Conservation (phyloP, 768 basidiomycete genomes). For the Xanthoconium purpureum region DNA sequence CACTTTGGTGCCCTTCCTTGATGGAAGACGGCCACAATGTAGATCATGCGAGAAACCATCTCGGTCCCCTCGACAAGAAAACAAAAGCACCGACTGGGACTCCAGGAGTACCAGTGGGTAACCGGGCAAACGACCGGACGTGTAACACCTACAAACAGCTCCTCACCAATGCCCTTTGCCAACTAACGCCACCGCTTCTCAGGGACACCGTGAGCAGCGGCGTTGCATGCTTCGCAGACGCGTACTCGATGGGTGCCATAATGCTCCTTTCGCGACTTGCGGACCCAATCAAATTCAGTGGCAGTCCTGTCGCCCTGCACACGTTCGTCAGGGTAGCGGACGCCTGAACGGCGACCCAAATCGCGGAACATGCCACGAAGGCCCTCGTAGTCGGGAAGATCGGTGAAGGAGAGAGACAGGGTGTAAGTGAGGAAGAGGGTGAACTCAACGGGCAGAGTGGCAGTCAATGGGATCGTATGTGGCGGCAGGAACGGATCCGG, state of each 20-base stretch:
- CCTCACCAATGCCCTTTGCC: not conserved
- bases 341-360: constrained; percentile 50
- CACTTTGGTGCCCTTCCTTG: constrained; percentile 3
- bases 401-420: constrained; percentile 80
- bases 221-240: constrained; percentile 34
- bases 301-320: constrained; percentile 14
- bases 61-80: not conserved
- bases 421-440: constrained; percentile 77
- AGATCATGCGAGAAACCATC: not conserved
- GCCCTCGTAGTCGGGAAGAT: constrained; percentile 86
- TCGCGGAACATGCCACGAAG: constrained; percentile 69
- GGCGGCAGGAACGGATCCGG: constrained; percentile 7
- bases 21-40: not conserved
- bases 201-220: constrained; percentile 24
- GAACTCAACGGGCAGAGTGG: constrained; percentile 77
- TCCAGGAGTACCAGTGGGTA: not conserved
- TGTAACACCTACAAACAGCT: constrained; percentile 3
- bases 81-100: constrained; percentile 1
- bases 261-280: constrained; percentile 33
- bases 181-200: constrained; percentile 27
- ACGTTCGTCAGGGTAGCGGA: constrained; percentile 35
- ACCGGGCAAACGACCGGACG: not conserved
- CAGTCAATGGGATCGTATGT: constrained; percentile 54
- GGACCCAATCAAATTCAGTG: constrained; percentile 46
- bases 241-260: constrained; percentile 28